Evolutionary conservation across 2,329 filamentous ascomycete genomes (phyloP), one percentile per base, ranked within the genome.

Genomic region (Colletotrichum nymphaeae): DNA sequence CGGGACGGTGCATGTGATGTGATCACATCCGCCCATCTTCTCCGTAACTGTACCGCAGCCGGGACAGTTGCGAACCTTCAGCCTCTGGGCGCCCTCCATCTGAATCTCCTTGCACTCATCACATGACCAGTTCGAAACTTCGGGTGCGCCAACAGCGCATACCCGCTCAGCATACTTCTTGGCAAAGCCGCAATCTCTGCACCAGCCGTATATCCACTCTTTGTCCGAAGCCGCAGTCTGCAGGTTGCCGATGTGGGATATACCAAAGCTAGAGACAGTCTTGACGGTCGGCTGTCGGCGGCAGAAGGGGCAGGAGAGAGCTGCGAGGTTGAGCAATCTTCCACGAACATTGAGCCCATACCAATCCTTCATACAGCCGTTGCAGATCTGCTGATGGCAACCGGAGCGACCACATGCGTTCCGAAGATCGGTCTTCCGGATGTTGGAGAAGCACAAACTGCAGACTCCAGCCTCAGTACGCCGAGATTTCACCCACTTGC

Each of bases 221-320:
- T 83, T 86, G 1, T 86, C 81, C 2, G 81, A 76, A 1, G 88
- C 79, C 0, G 85, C 87, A 1, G 76, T 76, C 2, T 76, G 76
- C 28, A 87, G 72, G 46, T 84, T 80, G 1, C 79, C 81, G 4
- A 88, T 77, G 1, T 78, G 78, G 4, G 82, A 80, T 42, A 86
- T 78, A 0, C 82, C 81, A 64, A 86, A 81, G 1, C 80, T 79
- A 0, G 81, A 78, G 2, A 87, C 75, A 1, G 81, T 83, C 65
- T 79, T 80, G 5, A 83, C 76, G 1, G 81, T 79, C 0, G 86
- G 86, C 56, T 77, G 79, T 0, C 86, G 83, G 28, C 87, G 81
- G 72, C 87, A 89, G 78, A 89, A 89, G 1, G 87, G 86, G 71
- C 87, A 88, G 2, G 77, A 80, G 5, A 89, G 82, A 0, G 87